phyloP scores from a whole-genome alignment of 1,139 yeast species.

The Blastobotrys serpentis region DNA sequence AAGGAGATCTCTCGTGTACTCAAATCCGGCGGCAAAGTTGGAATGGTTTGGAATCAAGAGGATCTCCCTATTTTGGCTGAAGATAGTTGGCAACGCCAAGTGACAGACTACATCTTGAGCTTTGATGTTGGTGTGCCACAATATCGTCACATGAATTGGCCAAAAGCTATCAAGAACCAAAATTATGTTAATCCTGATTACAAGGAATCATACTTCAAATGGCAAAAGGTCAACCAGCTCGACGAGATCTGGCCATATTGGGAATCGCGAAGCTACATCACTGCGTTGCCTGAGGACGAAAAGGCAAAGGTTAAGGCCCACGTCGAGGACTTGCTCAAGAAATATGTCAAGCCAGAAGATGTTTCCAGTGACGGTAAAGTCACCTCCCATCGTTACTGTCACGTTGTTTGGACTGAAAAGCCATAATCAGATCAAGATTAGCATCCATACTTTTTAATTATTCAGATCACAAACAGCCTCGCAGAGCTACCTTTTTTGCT shows the following conservation, averaged over 20 bases:
- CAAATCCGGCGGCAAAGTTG: constrained; percentile 52
- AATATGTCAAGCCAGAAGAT: constrained; percentile 19
- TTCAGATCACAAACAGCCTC: too few species aligned
- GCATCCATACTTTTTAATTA: too few species aligned
- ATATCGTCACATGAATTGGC: constrained; percentile 55
- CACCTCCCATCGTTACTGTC: constrained; percentile 13
- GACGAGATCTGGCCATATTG: constrained; percentile 51
- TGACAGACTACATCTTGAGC: constrained; percentile 36
- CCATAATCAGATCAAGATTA: too few species aligned
- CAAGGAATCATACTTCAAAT: constrained; percentile 40
- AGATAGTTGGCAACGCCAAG: constrained; percentile 37
- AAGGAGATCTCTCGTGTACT: constrained; percentile 54
- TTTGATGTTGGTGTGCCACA: constrained; percentile 53
- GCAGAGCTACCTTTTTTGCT: too few species aligned
- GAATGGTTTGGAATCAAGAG: constrained; percentile 65
- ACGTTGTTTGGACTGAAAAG: constrained; percentile 1
- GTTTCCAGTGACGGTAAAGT: constrained; percentile 17
- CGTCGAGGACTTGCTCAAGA: constrained; percentile 36
- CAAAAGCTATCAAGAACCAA: constrained; percentile 39
- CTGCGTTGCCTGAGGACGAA: constrained; percentile 45
- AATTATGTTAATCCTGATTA: constrained; percentile 38
- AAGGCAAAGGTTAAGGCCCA: constrained; percentile 38
- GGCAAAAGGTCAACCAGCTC: constrained; percentile 24
- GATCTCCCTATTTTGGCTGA: constrained; percentile 33
- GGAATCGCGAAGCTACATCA: constrained; percentile 60